phyloP scores from a whole-genome alignment of 352 stramenopile genomes.

The Pythium sukuiense region DNA sequence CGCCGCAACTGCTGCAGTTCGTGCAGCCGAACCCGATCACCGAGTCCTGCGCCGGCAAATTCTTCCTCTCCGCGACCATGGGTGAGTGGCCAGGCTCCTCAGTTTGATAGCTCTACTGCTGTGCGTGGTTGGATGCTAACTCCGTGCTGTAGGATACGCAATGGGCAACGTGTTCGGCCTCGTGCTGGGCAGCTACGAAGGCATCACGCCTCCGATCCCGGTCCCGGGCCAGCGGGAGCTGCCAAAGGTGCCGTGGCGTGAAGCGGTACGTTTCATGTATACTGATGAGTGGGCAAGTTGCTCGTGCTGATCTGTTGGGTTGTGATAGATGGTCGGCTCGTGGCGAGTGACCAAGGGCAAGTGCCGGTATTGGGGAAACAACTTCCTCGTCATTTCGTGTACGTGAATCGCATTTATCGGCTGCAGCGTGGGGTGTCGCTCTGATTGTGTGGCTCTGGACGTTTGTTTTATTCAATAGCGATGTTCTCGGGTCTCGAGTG shows the following conservation, averaged over 20 bases:
- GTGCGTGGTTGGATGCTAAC: conserved; percentile 15
- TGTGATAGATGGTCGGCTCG: conserved; percentile 54
- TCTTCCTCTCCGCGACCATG: conserved; percentile 76
- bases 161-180: conserved; percentile 82
- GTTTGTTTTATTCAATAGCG: conserved; percentile 34
- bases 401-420: neutral
- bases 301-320: neutral
- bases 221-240: conserved; percentile 78
- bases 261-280: conserved; percentile 49
- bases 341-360: conserved; percentile 75
- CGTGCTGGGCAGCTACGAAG: conserved; percentile 83
- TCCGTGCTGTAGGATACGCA: conserved; percentile 49
- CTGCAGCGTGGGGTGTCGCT: neutral
- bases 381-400: conserved; percentile 87
- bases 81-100: conserved; percentile 34
- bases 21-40: conserved; percentile 73
- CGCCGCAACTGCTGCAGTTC: conserved; percentile 57
- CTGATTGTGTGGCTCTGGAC: neutral
- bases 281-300: neutral
- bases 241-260: conserved; percentile 75
- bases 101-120: neutral
- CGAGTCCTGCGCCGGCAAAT: conserved; percentile 82
- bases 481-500: conserved; percentile 96
- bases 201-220: conserved; percentile 78
- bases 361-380: conserved; percentile 84